A percentile compares a stretch with the other conserved stretches of the same genome.
Evolutionary conservation across 345 rosid species (phyloP).

Genomic region (Gossypium bickii): DNA sequence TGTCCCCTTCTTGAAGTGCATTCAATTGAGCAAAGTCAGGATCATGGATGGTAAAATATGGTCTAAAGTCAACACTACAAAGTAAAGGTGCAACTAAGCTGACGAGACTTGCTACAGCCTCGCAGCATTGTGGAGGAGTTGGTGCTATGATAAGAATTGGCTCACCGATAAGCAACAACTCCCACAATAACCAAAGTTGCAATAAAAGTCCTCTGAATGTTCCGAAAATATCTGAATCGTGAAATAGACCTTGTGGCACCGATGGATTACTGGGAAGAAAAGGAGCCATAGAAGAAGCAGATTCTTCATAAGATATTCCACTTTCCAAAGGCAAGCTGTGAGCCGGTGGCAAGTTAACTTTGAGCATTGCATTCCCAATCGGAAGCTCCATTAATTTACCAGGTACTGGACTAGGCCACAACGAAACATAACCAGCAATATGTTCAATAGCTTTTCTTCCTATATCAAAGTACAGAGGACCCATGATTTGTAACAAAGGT

Average conservation of each 20-base stretch:
- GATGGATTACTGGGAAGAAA: conserved; percentile 87
- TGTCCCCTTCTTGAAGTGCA: conserved; percentile 68
- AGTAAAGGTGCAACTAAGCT: conserved; percentile 85
- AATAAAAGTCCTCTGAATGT: conserved; percentile 68
- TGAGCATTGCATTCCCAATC: conserved; percentile 85
- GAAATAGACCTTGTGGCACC: conserved; percentile 92
- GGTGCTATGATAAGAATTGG: conserved; percentile 92
- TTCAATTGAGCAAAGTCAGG: conserved; percentile 71
- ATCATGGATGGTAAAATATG: conserved; percentile 94
- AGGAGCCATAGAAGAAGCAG: conserved; percentile 86
- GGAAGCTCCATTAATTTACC: conserved; percentile 94
- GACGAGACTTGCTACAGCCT: conserved; percentile 94
- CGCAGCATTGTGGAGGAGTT: conserved; percentile 93
- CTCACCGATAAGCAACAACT: conserved; percentile 83
- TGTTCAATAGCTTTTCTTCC: conserved; percentile 85
- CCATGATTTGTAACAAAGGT: conserved; percentile 92
- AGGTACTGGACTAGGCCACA: conserved; percentile 84
- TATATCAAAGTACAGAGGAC: conserved; percentile 81
- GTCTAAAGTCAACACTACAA: conserved; percentile 93
- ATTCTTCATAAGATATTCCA: conserved; percentile 57
- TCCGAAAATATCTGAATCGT: conserved; percentile 91
- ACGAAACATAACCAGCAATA: conserved; percentile 78
- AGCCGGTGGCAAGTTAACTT: conserved; percentile 87
- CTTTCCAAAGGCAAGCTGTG: conserved; percentile 74
- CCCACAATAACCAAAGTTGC: conserved; percentile 97